Base-by-base conservation (phyloP, 345 rosid genomes). In the Euclidium syriacum region DNA sequence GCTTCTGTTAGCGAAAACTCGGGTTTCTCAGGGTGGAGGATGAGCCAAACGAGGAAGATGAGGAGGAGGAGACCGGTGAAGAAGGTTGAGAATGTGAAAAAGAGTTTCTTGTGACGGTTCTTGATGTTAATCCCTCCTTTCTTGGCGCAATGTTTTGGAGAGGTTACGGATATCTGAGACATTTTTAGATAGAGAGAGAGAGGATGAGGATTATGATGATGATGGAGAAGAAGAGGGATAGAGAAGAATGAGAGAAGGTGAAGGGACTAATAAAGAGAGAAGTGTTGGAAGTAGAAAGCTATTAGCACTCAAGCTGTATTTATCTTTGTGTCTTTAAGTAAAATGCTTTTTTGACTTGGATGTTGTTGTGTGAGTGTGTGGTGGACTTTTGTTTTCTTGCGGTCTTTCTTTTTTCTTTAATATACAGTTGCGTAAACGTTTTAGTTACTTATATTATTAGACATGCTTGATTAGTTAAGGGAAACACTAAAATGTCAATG, bases 61-160 rank as follows among this genome's bases (percentile, higher is more conserved):
- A 88, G 20, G 1, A 73, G 62, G 47, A 91, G 85, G 19, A 86
- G 58, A 10, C 75, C 22, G 6, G 86, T 78, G 43, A 85, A 78
- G 57, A 71, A 36, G 5, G 86, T 23, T 4, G 92, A 83, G 70
- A 76, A 61, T 20, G 73, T 68, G 49, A 79, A 81, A 52, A 77
- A 63, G 15, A 86, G 76, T 67, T 85, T 91, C 80, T 85, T 91
- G 78, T 58, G 61, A 57, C 77, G 78, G 8, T 71, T 73, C 22
- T 73, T 39, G 39, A 67, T 48, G 78, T 52, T 70, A 10, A 75
- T 38, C 58, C 65, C 79, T 77, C 69, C 76, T 78, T 76, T 78
- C 19, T 66, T 44, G 34, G 83, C 92, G 14, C 96, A 91, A 76
- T 88, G 90, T 66, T 83, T 79, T 10, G 98, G 98, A 54, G 98